Conservation (phyloP, 129 eudicot species). For the Cynara cardunculus region DNA sequence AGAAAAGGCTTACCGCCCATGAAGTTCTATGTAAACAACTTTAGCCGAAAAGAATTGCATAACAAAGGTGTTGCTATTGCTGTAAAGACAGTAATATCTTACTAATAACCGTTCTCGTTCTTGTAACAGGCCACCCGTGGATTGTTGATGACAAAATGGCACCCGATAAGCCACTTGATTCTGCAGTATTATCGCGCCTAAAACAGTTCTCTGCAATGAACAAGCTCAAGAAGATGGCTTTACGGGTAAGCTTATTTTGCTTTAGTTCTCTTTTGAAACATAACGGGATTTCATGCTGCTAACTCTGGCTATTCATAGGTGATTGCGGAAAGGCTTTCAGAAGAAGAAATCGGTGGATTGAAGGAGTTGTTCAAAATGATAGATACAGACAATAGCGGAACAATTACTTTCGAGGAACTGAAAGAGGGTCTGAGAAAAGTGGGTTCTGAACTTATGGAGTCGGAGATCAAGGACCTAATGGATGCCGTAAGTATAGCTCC, state of each 20-base stretch:
- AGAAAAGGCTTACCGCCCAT: slow-evolving; percentile 82
- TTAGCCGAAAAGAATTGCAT: neutral
- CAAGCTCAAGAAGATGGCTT: slow-evolving; percentile 96
- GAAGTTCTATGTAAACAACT: slow-evolving; percentile 80
- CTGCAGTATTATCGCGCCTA: slow-evolving; percentile 84
- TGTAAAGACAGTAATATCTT: neutral
- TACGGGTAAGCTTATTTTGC: slow-evolving; percentile 54
- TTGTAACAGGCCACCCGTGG: slow-evolving; percentile 86
- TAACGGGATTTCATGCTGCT: neutral
- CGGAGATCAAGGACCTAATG: slow-evolving; percentile 90
- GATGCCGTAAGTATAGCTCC: slow-evolving; percentile 58
- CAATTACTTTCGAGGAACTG: slow-evolving; percentile 85
- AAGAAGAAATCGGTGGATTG: slow-evolving; percentile 94
- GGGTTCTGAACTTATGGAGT: slow-evolving; percentile 89
- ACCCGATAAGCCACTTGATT: slow-evolving; percentile 95
- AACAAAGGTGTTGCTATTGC: neutral
- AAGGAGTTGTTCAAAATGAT: slow-evolving; percentile 87
- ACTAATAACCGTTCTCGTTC: neutral
- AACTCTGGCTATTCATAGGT: slow-evolving; percentile 41
- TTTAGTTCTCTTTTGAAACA: neutral
- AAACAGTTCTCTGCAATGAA: slow-evolving; percentile 97
- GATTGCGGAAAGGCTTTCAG: slow-evolving; percentile 89
- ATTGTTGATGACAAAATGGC: slow-evolving; percentile 84
- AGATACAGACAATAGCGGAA: slow-evolving; percentile 86
- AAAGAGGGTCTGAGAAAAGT: slow-evolving; percentile 77